These are phyloP conservation scores for Acacia pycnantha DNA, from an alignment of 331 rosid genomes.

Conservation along the genomic window DNA sequence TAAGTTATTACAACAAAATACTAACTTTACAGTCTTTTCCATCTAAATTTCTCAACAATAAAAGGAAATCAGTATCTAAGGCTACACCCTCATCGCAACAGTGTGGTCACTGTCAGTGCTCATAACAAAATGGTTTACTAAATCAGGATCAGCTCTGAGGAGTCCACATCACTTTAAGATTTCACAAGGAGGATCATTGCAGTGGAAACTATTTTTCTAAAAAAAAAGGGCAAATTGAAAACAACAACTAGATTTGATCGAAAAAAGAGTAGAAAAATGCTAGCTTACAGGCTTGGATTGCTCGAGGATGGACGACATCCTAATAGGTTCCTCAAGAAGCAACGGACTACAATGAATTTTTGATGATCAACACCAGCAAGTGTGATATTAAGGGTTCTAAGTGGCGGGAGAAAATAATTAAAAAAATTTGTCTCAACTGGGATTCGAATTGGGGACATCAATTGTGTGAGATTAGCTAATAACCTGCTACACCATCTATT, in stretches of 20 bases:
- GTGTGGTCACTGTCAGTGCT: background rate
- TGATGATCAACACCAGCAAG: background rate
- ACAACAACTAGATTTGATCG: background rate
- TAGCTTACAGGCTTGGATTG: constrained; percentile 60
- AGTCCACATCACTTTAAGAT: background rate
- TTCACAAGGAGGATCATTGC: background rate
- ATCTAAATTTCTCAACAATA: constrained; percentile 2
- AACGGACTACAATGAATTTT: constrained; percentile 53
- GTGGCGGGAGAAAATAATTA: no score
- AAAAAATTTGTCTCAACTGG: no score
- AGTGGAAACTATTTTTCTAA: background rate
- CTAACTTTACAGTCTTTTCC: background rate
- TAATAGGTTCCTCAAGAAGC: constrained; percentile 67
- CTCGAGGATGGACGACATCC: constrained; percentile 70
- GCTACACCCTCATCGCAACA: background rate
- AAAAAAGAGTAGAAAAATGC: background rate
- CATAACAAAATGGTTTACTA: background rate
- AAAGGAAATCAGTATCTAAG: background rate
- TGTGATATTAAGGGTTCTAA: no score
- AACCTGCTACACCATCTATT: no score
- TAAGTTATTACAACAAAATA: no score
- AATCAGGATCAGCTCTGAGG: constrained; percentile 4
- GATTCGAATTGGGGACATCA: no score
- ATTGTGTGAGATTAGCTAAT: no score
- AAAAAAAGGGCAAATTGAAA: background rate